phyloP scores from a whole-genome alignment of 768 basidiomycete species.

The Tephrocybe sp. region DNA sequence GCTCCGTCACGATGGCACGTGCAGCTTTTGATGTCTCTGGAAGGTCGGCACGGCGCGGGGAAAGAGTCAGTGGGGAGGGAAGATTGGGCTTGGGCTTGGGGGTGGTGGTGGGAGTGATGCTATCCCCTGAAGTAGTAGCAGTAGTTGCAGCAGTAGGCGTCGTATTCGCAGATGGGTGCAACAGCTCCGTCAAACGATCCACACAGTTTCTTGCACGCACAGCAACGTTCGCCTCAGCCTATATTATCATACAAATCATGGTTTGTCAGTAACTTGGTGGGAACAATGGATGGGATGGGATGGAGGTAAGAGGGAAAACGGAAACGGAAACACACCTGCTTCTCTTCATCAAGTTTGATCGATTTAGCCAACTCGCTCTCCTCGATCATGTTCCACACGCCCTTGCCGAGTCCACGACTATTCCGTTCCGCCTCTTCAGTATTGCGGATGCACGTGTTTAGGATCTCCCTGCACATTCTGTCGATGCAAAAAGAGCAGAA shows the following conservation, averaged over 20 bases:
- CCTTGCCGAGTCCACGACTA: slow-evolving; percentile 56
- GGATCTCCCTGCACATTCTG: slow-evolving; percentile 83
- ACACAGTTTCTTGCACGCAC: slow-evolving; percentile 44
- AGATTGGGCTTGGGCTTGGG: slow-evolving; percentile 5
- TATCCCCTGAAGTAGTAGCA: too few species aligned
- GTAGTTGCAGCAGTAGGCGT: too few species aligned
- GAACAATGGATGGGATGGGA: slow-evolving; percentile 3
- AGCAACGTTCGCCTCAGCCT: slow-evolving; percentile 46
- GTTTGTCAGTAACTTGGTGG: too few species aligned
- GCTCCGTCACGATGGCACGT: slow-evolving; percentile 46
- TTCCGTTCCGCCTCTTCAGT: slow-evolving; percentile 79
- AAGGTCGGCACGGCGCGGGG: slow-evolving; percentile 11
- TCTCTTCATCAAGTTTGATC: slow-evolving; percentile 56
- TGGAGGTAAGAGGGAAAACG: too few species aligned
- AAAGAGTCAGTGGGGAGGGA: slow-evolving; percentile 16
- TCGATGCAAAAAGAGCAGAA: slow-evolving; percentile 1
- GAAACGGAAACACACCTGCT: slow-evolving; percentile 35
- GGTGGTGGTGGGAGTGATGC: neutral
- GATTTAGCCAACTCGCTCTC: slow-evolving; percentile 78
- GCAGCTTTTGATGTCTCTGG: slow-evolving; percentile 44
- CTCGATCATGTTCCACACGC: slow-evolving; percentile 84
- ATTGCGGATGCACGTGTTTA: slow-evolving; percentile 89
- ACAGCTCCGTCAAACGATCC: slow-evolving; percentile 32
- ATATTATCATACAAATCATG: slow-evolving; percentile 19
- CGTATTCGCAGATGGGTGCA: neutral